Evolutionary conservation across 306 rosid species (phyloP), one percentile per base, ranked within the genome.

Genomic region (Pachyrhizus erosus): DNA sequence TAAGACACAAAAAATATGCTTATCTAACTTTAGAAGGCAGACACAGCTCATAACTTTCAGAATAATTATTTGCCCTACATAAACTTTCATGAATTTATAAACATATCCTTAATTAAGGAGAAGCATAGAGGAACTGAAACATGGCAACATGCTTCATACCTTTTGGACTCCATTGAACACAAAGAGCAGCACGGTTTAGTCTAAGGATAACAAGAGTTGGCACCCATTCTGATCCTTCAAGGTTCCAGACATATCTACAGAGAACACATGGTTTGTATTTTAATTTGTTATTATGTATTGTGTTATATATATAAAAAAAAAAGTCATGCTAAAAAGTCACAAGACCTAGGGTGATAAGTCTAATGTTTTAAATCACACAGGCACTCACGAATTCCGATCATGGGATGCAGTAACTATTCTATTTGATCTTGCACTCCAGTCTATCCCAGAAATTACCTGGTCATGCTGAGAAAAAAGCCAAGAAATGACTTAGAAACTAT

Each of bases 161-260:
- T 89, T 87, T 92, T 62, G 99, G 97, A 89, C 98, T 96, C 98
- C 99, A 96, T 81, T 90, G 90, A 75, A 96, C 99, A 89, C 98
- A 93, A 5, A 96, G 94, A 79, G 99, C 99, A 62, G 99, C 97
- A 33, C 99, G 99, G 82, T 96, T 96, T 78, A 92, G 93, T 85
- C 98, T 83, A 78, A 96, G 98, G 76, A 92, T 92, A 54, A 96
- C 98, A 24, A 96, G 97, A 52, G 98, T 92, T 80, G 99, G 93
- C 70, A 91, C 97, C 99, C 99, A 93, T 83, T 93, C 94, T 72
- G 94, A 87, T 82, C 94, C 92, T 84, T 96, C 99, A 43, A 93
- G 86, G 82, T 92, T 96, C 99, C 99, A 96, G 66, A 96, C 99
- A 87, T 96, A 96, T 51, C 99, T 96, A 85, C 33, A 66, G 21